Evolutionary conservation across 768 basidiomycete species (phyloP), one percentile per base, ranked within the genome.

Genomic region (Naganishia onofrii): DNA sequence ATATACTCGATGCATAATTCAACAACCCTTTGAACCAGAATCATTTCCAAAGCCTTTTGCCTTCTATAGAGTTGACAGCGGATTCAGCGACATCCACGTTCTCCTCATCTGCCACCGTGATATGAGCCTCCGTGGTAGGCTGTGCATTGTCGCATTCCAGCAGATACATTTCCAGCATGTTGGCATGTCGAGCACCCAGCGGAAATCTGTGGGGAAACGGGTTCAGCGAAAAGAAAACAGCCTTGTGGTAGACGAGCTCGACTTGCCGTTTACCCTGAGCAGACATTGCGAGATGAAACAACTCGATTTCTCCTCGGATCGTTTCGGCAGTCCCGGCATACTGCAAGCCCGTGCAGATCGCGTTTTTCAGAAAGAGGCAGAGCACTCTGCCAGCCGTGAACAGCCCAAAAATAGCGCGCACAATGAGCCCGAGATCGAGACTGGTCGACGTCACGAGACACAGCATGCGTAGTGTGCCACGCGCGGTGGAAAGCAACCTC

Each of bases 401-500:
- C 19, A 72, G 38, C 29, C 66, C 60, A 32, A 63, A 72, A 15
- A 64, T 63, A 29, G 66, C 52, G 17, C 66, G 51, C 4, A 60
- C 38, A 21, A 69, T 52, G 9, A 68, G 31, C 29, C 56, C 48
- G 28, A 68, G 52, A 48, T 72, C 71, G 17, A 67, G 44, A 42
- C 54, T 63, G 26, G 71, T 72, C 2, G 67, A 67, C 17, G 57
- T 65, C 3, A 69, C 48, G 23, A 68, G 58, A 65, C 60, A 72
- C 10, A 72, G 23, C 67, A 72, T 65, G 52, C 68, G 68, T 15
- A 72, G 67, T 17, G 64, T 72, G 38, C 58, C 65, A 12, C 67
- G 38, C 29, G 71, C 46, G 28, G 71, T 58, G 6, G 55, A 58
- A 15, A 72, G 28, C 9, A 72, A 29, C 26, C 71, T 67, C 19